phyloP scores from a whole-genome alignment of 257 asterid species.

The Linaria vulgaris region DNA sequence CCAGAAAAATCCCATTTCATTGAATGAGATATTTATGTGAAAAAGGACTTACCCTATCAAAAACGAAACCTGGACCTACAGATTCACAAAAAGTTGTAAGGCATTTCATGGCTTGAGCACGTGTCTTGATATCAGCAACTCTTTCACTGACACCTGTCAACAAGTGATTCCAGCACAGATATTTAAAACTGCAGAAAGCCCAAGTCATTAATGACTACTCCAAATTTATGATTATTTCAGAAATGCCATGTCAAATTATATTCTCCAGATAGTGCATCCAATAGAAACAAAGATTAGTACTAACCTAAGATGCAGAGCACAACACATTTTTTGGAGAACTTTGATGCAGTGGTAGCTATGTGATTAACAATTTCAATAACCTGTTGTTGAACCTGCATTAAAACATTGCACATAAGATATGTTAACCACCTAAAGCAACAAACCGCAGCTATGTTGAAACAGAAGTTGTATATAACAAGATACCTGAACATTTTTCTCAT shows the following conservation, averaged over 20 bases:
- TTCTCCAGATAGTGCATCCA: no score
- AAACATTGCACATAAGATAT: slow-evolving; percentile 25
- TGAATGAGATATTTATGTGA: neutral
- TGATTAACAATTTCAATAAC: slow-evolving; percentile 68
- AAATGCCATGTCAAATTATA: no score
- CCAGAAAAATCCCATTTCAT: neutral
- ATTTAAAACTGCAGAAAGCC: slow-evolving; percentile 5
- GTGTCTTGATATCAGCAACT: slow-evolving; percentile 98
- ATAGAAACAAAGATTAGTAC: slow-evolving; percentile 16
- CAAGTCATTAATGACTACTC: slow-evolving; percentile 10
- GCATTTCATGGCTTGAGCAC: slow-evolving; percentile 90
- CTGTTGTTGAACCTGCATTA: slow-evolving; percentile 93
- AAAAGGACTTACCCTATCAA: slow-evolving; percentile 74
- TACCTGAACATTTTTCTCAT: slow-evolving; percentile 99
- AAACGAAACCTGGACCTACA: slow-evolving; percentile 91
- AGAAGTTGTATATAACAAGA: neutral
- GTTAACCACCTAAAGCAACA: slow-evolving; percentile 16
- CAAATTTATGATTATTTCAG: neutral
- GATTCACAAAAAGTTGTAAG: slow-evolving; percentile 94
- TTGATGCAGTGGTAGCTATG: slow-evolving; percentile 78
- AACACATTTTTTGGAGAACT: slow-evolving; percentile 89
- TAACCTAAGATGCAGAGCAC: slow-evolving; percentile 85
- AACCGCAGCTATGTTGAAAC: slow-evolving; percentile 8
- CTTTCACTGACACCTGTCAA: slow-evolving; percentile 82
- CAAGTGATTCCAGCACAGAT: slow-evolving; percentile 23